Evolutionary conservation across 805 yeast genomes (phyloP).

Genomic region (Limtongia smithiae): DNA sequence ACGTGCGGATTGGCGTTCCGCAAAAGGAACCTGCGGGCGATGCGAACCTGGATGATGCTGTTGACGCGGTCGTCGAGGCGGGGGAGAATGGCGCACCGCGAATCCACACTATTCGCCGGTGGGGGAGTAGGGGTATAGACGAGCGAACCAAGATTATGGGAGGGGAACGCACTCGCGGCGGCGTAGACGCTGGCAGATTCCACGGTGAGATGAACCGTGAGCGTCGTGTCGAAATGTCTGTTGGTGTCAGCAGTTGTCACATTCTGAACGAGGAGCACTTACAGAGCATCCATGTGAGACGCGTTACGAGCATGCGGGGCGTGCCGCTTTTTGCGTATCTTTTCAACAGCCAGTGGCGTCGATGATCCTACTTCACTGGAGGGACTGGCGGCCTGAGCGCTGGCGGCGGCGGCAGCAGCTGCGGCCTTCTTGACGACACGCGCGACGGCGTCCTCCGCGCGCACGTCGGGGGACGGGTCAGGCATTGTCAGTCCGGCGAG

Average conservation of each 20-base stretch:
- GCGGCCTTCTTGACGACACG: constrained; percentile 30
- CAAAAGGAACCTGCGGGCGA: constrained; percentile 48
- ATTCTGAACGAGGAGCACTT: not conserved
- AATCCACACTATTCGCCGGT: too few relatives aligned
- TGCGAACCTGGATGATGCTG: constrained; percentile 50
- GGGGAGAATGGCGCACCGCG: constrained; percentile 20
- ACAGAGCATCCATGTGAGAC: not conserved
- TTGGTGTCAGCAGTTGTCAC: not conserved
- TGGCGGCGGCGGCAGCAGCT: constrained; percentile 23
- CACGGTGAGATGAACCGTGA: constrained; percentile 33
- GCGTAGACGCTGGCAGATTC: constrained; percentile 43
- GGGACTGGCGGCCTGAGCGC: constrained; percentile 8
- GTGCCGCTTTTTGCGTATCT: constrained; percentile 26
- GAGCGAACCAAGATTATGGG: constrained; percentile 51
- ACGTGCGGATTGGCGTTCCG: constrained; percentile 42
- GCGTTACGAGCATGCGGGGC: too few relatives aligned
- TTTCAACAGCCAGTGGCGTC: constrained; percentile 9
- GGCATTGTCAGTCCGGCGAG: too few relatives aligned
- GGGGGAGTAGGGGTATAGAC: constrained; percentile 48
- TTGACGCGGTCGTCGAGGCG: constrained; percentile 36
- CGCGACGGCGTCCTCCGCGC: constrained; percentile 40
- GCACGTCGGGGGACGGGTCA: too few relatives aligned
- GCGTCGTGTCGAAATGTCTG: too few relatives aligned
- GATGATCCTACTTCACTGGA: constrained; percentile 7
- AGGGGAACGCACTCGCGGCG: constrained; percentile 43